Conservation (phyloP, 495 filamentous ascomycete genomes). For the Chaetomium fimeti region DNA sequence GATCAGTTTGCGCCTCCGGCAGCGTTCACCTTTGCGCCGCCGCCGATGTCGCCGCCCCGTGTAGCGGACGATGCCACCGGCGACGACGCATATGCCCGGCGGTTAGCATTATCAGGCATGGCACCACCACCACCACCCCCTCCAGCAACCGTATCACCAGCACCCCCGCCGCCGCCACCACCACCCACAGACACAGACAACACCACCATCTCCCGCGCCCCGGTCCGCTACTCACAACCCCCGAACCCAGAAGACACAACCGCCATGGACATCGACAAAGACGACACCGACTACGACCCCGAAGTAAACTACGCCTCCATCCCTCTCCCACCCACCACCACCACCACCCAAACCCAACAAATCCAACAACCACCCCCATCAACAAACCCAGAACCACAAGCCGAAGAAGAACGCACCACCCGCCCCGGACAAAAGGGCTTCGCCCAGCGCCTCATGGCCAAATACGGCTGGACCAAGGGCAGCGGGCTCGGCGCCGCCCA, state of each 20-base stretch:
- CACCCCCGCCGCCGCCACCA: constrained; percentile 40
- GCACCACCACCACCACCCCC: constrained; percentile 35
- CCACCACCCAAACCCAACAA: constrained; percentile 3
- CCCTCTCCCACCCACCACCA: constrained; percentile 15
- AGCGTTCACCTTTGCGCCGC: constrained; percentile 69
- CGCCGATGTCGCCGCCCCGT: constrained; percentile 52
- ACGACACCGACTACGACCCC: constrained; percentile 35
- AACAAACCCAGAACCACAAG: not conserved
- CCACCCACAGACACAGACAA: constrained; percentile 39
- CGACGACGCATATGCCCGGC: constrained; percentile 70
- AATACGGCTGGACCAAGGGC: constrained; percentile 90
- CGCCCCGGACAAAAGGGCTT: constrained; percentile 75
- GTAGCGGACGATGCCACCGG: constrained; percentile 58
- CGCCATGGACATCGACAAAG: constrained; percentile 51
- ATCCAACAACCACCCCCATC: constrained; percentile 3
- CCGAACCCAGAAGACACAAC: constrained; percentile 45
- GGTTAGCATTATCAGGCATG: constrained; percentile 54
- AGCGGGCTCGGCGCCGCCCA: constrained; percentile 77
- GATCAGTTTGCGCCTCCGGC: constrained; percentile 71
- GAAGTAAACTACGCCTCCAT: constrained; percentile 47
- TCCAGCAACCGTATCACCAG: constrained; percentile 41
- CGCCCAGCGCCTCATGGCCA: constrained; percentile 80
- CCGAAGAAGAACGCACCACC: constrained; percentile 47
- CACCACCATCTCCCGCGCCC: constrained; percentile 73
- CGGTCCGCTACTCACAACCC: constrained; percentile 76